phyloP scores from a whole-genome alignment of 2,329 filamentous ascomycete species.

The Verticillium nonalfalfae region DNA sequence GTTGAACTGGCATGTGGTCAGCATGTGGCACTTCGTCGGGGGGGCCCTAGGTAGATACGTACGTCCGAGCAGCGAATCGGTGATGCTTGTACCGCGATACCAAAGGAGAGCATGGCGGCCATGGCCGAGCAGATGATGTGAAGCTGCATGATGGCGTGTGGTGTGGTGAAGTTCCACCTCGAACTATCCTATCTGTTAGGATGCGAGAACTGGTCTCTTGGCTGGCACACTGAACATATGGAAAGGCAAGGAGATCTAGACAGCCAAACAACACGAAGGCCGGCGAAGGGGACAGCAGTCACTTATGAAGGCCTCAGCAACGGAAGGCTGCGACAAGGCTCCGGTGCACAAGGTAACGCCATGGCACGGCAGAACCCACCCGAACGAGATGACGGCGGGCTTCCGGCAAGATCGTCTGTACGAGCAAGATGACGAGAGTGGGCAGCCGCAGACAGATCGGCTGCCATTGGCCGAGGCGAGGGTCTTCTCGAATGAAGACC shows the following conservation, averaged over 20 bases:
- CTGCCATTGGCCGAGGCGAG: not conserved
- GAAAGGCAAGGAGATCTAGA: too few species aligned
- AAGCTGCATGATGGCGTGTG: constrained; percentile 16
- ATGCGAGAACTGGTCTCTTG: too few species aligned
- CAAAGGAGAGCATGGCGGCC: constrained; percentile 16
- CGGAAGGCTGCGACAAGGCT: not conserved
- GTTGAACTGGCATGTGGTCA: constrained; percentile 19
- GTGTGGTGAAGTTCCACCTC: not conserved
- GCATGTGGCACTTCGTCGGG: not conserved
- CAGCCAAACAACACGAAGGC: too few species aligned
- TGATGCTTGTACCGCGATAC: constrained; percentile 18
- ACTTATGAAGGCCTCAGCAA: not conserved
- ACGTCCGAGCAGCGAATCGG: constrained; percentile 33
- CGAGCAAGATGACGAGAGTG: not conserved
- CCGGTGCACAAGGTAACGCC: not conserved
- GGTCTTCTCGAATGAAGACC: not conserved
- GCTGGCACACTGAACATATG: too few species aligned
- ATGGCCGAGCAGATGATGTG: constrained; percentile 11
- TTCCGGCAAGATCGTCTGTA: not conserved
- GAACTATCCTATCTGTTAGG: too few species aligned
- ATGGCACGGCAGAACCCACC: not conserved
- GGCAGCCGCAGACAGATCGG: not conserved
- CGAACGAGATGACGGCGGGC: not conserved
- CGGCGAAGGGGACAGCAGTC: not conserved
- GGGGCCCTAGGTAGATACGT: constrained; percentile 8